A percentile compares a stretch with the other conserved stretches of the same genome.
phyloP scores from a whole-genome alignment of 768 basidiomycete species.

The Amanita muscaria region DNA sequence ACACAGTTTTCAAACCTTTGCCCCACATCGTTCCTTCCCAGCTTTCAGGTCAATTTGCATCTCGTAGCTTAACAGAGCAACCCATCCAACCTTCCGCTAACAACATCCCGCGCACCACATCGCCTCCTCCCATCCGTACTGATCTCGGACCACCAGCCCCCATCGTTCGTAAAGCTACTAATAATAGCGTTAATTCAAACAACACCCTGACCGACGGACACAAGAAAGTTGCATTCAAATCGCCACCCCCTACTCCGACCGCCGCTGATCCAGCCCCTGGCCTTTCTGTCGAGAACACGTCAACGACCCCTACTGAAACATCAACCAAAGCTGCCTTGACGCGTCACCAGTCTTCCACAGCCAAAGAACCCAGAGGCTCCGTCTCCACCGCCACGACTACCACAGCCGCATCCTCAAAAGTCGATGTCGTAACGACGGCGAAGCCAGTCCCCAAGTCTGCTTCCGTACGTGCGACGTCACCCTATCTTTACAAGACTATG shows the following conservation, averaged over 20 bases:
- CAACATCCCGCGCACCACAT: conserved; percentile 20
- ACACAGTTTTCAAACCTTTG: conserved; percentile 57
- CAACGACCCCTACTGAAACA: conserved; percentile 20
- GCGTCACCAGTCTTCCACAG: conserved; percentile 68
- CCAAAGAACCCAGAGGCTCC: conserved; percentile 62
- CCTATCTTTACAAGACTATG: conserved; percentile 43
- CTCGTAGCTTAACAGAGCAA: conserved; percentile 24
- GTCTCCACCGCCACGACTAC: conserved; percentile 58
- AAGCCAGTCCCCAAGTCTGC: conserved; percentile 38
- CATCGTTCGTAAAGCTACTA: conserved; percentile 29
- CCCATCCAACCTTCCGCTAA: conserved; percentile 20
- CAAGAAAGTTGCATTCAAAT: conserved; percentile 86
- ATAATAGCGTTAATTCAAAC: conserved; percentile 16
- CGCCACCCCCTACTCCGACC: conserved; percentile 53
- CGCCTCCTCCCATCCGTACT: conserved; percentile 17
- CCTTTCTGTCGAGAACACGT: conserved; percentile 4
- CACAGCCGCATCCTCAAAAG: conserved; percentile 51
- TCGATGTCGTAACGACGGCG: conserved; percentile 42
- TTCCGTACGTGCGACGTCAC: conserved; percentile 56
- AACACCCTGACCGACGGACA: conserved; percentile 38
- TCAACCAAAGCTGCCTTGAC: conserved; percentile 55
- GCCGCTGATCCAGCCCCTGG: conserved; percentile 19
- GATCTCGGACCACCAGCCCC: conserved; percentile 23
- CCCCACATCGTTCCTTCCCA: conserved; percentile 49
- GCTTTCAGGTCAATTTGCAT: conserved; percentile 24